Base-by-base conservation (phyloP, 345 rosid genomes). In the Fremontodendron californicum region DNA sequence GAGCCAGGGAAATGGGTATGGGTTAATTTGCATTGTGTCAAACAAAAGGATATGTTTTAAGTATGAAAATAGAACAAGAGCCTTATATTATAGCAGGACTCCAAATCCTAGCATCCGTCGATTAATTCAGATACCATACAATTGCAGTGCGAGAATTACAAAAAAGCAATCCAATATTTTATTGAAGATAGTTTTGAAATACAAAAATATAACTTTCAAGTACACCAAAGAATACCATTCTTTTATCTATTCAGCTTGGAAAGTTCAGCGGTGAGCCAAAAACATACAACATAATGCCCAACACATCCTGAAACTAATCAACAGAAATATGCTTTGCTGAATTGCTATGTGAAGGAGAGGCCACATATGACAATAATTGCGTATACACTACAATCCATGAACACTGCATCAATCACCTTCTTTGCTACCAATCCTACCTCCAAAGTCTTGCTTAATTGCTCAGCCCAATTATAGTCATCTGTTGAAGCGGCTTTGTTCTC, bases 321-420 rank as follows among this genome's bases (percentile, higher is more conserved):
- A 25, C 6, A 18, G 35, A 61, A 23, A 74, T 61, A 71, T 75
- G 35, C 31, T 45, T 45, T 33, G 67, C 75, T 62, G 71, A 80
- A 49, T 77, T 64, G 72, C 33, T 79, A 76, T 54, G 74, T 46
- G 75, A 88, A 83, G 49, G 85, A 85, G 45, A 90, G 78, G 73
- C 94, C 91, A 78, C 91, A 88, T 9, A 89, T 80, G 42, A 90
- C 82, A 48, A 89, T 86, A 65, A 88, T 74, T 2, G 89, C 81
- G 60, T 91, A 90, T 21, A 93, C 74, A 77, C 94, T 89, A 78
- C 88, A 89, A 81, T 93, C 97, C 89, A 90, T 88, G 49, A 88
- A 58, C 21, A 87, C 69, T 1, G 97, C 97, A 52, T 93, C 91
- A 69, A 89, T 75, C 63, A 84, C 87, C 86, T 87, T 95, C 87